Base-by-base conservation (phyloP, 257 asterid genomes). In the Capsicum chinense region DNA sequence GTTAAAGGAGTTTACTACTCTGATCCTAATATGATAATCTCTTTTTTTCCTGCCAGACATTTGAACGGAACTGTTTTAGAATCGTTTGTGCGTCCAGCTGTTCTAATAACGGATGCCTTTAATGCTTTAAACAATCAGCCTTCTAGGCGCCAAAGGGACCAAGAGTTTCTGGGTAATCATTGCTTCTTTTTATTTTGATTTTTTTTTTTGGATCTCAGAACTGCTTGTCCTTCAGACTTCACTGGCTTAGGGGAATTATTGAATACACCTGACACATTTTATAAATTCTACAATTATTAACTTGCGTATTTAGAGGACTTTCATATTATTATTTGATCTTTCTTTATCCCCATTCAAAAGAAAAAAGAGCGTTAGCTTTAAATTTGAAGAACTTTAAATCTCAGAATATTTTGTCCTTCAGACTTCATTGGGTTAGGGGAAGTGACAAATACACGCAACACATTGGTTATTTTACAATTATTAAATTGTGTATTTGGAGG, bases 41-140 rank as follows among this genome's bases (percentile, higher is more conserved):
- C 26, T 83, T 8, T 60, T 57, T 86, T 88, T 87, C 91, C 85
- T 83, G 74, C 79, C 93, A 97, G 99, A 88, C 99, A 84, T 89
- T 88, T 97, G 90, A 97, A 95, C 85, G 98, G 97, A 89, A 97
- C 99, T 86, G 95, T 92, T 86, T 88, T 97, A 88, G 98, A 92
- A 92, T 93, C 99, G 84, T 95, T 97, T 89, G 98, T 92, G 64
- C 99, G 98, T 86, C 98, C 99, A 87, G 97, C 99, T 62, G 98
- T 97, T 85, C 87, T 97, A 79, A 95, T 97, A 83, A 93, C 99
- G 48, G 98, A 95, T 83, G 95, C 99, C 59, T 95, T 90, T 88
- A 97, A 95, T 88, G 98, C 99, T 82, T 85, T 97, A 85, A 95
- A 93, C 87, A 93, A 90, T 87, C 99, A 95, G 86, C 97, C 98